Evolutionary conservation across 208 protist species (phyloP), one percentile per base, ranked within the genome.

Genomic region (Leishmania major): DNA sequence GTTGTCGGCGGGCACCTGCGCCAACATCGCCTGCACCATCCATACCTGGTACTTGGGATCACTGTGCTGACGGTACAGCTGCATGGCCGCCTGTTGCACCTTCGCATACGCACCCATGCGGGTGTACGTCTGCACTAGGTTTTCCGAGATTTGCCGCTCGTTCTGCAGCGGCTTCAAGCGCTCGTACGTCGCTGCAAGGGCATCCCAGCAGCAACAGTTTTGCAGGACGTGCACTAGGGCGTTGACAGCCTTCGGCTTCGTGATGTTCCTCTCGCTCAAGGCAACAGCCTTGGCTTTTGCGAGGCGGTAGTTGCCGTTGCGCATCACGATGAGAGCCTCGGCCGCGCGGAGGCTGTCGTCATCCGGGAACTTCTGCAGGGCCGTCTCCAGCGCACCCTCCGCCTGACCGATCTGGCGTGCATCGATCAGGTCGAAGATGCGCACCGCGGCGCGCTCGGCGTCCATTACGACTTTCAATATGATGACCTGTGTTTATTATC

Each of bases 21-120:
- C 91, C 49, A 96, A 86, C 78, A 88, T 93, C 35, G 91, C 90
- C 88, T 96, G 91, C 76, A 97, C 91, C 64, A 91, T 84, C 93
- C 95, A 97, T 74, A 95, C 88, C 64, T 94, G 93, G 83, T 97
- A 94, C 49, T 90, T 88, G 43, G 88, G 83, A 78, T 94, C 86
- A 45, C 69, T 88, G 88, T 90, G 90, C 77, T 88, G 82, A 22
- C 91, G 91, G 75, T 94, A 88, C 17, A 96, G 89, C 74, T 91
- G 88, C 45, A 86, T 88, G 17, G 94, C 90, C 10, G 74, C 89
- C 64, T 90, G 81, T 79, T 96, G 94, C 45, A 84, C 90, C 81
- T 88, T 89, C 25, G 87, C 84, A 88, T 93, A 97, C 57, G 88
- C 87, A 3, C 93, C 93, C 91, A 96, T 94, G 70, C 94, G 88